Conservation (phyloP, 1,284 basidiomycete genomes). For the Rhizoctonia solani region DNA sequence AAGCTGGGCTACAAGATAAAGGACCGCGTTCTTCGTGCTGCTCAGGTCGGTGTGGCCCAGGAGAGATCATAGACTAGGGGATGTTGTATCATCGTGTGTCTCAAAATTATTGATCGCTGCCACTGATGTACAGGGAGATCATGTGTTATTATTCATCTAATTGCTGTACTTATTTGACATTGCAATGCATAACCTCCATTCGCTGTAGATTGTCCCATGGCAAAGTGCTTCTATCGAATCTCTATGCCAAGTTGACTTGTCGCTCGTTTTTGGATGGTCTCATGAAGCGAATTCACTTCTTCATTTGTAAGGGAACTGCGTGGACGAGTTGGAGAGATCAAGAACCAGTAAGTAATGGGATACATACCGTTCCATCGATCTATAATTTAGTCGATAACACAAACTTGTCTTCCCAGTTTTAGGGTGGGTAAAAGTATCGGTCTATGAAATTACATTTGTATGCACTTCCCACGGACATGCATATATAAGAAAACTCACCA, state of each 20-base stretch:
- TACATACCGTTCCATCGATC: conserved; percentile 89
- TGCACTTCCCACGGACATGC: conserved; percentile 19
- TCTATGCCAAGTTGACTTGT: conserved; percentile 51
- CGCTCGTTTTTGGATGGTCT: conserved; percentile 49
- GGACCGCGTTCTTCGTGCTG: conserved; percentile 87
- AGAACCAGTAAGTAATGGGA: not conserved
- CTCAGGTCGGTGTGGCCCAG: conserved; percentile 89
- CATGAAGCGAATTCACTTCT: conserved; percentile 82
- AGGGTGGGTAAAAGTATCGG: conserved; percentile 91
- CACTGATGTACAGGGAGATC: conserved; percentile 3
- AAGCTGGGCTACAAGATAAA: conserved; percentile 94
- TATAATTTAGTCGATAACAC: conserved; percentile 92
- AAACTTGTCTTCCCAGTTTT: conserved; percentile 80
- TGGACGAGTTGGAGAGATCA: not conserved
- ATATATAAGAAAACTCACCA: conserved; percentile 54
- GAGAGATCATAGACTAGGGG: conserved; percentile 58
- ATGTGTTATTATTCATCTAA: conserved; percentile 38
- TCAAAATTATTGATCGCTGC: conserved; percentile 10
- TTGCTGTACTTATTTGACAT: conserved; percentile 45
- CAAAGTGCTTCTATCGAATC: conserved; percentile 44
- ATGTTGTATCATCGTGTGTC: conserved; percentile 33
- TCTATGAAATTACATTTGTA: conserved; percentile 53
- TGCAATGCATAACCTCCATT: conserved; percentile 72
- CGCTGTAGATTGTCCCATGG: not conserved
- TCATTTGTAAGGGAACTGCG: conserved; percentile 84